Conservation (phyloP, 768 basidiomycete genomes). For the Termitomyces sp. region DNA sequence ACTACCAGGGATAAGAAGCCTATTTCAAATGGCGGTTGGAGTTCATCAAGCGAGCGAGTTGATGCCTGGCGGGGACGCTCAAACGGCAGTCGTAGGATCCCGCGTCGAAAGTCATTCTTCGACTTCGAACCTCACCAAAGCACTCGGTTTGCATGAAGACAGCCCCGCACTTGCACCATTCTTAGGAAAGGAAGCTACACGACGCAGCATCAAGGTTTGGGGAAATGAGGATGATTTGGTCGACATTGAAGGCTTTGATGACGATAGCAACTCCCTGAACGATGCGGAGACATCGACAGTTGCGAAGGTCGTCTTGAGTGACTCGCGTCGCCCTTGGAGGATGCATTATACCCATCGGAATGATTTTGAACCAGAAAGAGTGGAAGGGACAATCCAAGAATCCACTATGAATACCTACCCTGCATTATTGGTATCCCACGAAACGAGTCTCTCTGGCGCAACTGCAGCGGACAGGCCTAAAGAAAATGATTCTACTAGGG, state of each 20-base stretch:
- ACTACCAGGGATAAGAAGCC: slow-evolving; percentile 42
- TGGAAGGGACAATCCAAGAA: background rate
- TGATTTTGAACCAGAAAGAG: slow-evolving; percentile 9
- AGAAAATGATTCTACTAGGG: background rate
- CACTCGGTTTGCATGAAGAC: slow-evolving; percentile 46
- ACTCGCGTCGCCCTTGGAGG: slow-evolving; percentile 8
- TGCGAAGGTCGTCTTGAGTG: background rate
- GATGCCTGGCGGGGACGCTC: background rate
- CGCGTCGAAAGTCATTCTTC: slow-evolving; percentile 2
- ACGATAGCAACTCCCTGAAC: background rate
- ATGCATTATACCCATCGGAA: slow-evolving; percentile 13
- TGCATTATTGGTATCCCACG: background rate
- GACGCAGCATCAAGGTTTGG: slow-evolving; percentile 40
- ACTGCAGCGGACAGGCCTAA: background rate
- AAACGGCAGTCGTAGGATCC: background rate
- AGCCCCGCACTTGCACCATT: slow-evolving; percentile 47
- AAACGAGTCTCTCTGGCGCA: background rate
- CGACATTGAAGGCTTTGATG: slow-evolving; percentile 28
- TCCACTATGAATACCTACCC: background rate
- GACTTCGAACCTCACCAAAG: slow-evolving; percentile 30
- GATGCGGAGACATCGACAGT: background rate
- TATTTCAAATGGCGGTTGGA: slow-evolving; percentile 48
- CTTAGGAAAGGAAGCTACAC: slow-evolving; percentile 38
- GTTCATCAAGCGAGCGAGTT: slow-evolving; percentile 7
- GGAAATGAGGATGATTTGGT: slow-evolving; percentile 28